Percentiles rank a stretch among this genome's conserved stretches.
Evolutionary conservation across 83 land plant species (phyloP).

Genomic region (Isoetes engelmannii): DNA sequence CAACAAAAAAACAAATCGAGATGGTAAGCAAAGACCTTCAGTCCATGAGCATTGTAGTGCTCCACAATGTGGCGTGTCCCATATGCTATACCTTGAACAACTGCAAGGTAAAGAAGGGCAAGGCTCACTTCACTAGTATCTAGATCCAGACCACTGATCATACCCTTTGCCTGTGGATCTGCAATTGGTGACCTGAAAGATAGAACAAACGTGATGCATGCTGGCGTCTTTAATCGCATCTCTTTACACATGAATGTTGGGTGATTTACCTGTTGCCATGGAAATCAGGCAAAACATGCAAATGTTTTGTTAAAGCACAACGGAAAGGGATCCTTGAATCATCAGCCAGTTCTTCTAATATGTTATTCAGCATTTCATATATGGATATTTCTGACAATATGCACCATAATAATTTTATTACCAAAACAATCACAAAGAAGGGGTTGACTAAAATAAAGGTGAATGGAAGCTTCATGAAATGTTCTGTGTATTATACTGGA

Average conservation of each 20-base stretch:
- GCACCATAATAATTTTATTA: too few relatives aligned
- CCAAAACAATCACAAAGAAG: too few relatives aligned
- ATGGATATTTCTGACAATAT: slow-evolving; percentile 49
- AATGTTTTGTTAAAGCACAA: slow-evolving; percentile 69
- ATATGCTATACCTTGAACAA: slow-evolving; percentile 88
- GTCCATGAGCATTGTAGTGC: slow-evolving; percentile 92
- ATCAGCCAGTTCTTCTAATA: slow-evolving; percentile 48
- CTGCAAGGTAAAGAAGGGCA: slow-evolving; percentile 80
- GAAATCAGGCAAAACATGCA: slow-evolving; percentile 84
- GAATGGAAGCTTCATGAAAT: too few relatives aligned
- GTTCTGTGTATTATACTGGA: too few relatives aligned
- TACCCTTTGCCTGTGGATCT: slow-evolving; percentile 81
- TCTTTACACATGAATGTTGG: too few relatives aligned
- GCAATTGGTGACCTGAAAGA: slow-evolving; percentile 80
- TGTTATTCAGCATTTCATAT: slow-evolving; percentile 66
- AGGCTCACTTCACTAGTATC: slow-evolving; percentile 68
- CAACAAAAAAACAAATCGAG: too few relatives aligned
- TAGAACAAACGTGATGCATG: too few relatives aligned
- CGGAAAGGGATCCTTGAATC: slow-evolving; percentile 52
- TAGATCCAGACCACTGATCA: slow-evolving; percentile 70
- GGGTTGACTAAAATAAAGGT: too few relatives aligned
- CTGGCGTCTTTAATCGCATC: too few relatives aligned
- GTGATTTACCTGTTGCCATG: slow-evolving; percentile 87
- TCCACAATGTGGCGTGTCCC: slow-evolving; percentile 95
- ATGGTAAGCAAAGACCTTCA: too few relatives aligned